A percentile compares a stretch with the other conserved stretches of the same genome.
phyloP scores from a whole-genome alignment of 257 asterid species.

The Ballota nigra region DNA sequence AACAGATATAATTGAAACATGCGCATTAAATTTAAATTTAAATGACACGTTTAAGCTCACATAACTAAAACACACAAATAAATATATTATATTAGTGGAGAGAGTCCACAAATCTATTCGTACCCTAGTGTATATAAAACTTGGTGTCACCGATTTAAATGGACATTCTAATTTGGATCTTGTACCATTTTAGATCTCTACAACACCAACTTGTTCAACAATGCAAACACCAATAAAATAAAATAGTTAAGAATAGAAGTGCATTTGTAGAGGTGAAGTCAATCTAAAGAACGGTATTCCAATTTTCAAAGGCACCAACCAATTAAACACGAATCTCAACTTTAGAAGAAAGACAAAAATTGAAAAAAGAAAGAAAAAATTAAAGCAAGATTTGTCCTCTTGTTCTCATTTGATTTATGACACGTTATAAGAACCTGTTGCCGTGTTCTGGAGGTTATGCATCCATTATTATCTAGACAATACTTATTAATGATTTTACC shows the following conservation, averaged over 20 bases:
- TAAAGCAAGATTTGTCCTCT: not conserved
- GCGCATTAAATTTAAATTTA: too few species aligned
- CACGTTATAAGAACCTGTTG: not conserved
- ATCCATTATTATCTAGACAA: not conserved
- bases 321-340: not conserved
- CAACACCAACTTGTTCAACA: not conserved
- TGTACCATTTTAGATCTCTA: too few species aligned
- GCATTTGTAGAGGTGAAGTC: slow-evolving; percentile 12
- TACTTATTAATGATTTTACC: too few species aligned
- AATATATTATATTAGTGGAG: too few species aligned
- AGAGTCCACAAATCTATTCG: too few species aligned
- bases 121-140: too few species aligned
- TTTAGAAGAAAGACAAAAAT: not conserved
- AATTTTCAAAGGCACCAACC: not conserved
- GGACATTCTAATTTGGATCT: too few species aligned
- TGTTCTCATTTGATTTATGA: not conserved
- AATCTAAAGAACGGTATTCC: slow-evolving; percentile 5
- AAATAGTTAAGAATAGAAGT: not conserved
- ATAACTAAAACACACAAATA: too few species aligned
- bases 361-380: not conserved
- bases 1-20: too few species aligned
- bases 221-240: not conserved
- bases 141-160: too few species aligned
- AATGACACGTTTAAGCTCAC: too few species aligned
- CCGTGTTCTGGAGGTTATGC: slow-evolving; percentile 27